Base-by-base conservation (phyloP, 176 grass and related monocot species). In the Raddia distichophylla region DNA sequence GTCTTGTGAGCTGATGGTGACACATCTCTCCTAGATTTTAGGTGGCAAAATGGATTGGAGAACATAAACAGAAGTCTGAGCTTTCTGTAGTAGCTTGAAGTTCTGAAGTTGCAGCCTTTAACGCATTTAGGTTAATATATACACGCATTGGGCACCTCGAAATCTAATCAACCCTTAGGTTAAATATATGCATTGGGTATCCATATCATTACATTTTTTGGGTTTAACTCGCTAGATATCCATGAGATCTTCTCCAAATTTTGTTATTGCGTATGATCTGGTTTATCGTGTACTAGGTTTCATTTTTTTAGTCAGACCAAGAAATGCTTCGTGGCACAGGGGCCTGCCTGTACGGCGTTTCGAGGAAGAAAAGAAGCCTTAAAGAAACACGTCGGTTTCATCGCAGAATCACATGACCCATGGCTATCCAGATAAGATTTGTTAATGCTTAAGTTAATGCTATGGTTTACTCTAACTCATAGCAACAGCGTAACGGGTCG, bases 291-390 rank as follows among this genome's bases (percentile, higher is more conserved):
- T 32, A 11, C 12, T 18, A 40, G 37, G 37, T 40, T 27, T 27
- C 27, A 27, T 27, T 27, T 27, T 49, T 49, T 2, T 19, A 49
- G 19, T 50, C 3, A 12, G 27, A 71, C 2, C 20, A 32, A 32
- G 20, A 50, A 34, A 16, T 71, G 69, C 47, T 53, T 48, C 10
- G 43, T 12, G 44, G 8, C 40, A 20, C 4, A 15, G 64, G 35
- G 64, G 57, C 59, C 17, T 71, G 57, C 59, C 17, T 77, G 65
- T 6, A 44, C 67, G 53, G n/a, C 34, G 37, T 64, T 63, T 82
- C 43, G 44, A 60, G 35, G 10, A 2, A n/a, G 67, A 60, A 57
- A 79, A 11, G 15, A 11, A 60, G 0, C 40, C 66, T 60, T 27
- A 4, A 9, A 15, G 40, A 49, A 35, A 46, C 59, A 27, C 14